A percentile compares a stretch with the other conserved stretches of the same genome.
These are phyloP conservation scores for Francoa sonchifolia DNA, from an alignment of 441 rosid genomes.

Conservation along the genomic window DNA sequence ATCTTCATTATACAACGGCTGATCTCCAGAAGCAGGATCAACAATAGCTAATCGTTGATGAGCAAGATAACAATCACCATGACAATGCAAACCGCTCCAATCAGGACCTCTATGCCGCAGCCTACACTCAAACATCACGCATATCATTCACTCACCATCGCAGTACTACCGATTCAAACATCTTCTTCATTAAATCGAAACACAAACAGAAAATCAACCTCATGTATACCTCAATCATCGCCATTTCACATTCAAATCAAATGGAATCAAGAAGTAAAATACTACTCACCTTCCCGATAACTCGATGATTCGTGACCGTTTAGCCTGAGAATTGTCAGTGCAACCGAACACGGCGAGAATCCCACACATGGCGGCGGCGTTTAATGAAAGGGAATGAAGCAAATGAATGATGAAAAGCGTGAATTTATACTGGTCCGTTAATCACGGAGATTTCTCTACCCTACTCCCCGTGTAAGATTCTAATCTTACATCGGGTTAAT, in stretches of 20 bases:
- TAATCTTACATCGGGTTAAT: too few species aligned
- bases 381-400: too few species aligned
- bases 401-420: too few species aligned
- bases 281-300: conserved; percentile 58
- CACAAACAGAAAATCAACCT: not conserved
- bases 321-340: conserved; percentile 69
- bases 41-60: conserved; percentile 92
- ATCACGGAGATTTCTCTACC: too few species aligned
- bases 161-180: not conserved
- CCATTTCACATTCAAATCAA: not conserved
- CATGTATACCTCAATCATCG: not conserved
- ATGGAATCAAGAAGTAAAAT: not conserved
- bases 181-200: not conserved
- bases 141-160: not conserved
- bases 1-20: conserved; percentile 90
- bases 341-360: conserved; percentile 90
- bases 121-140: conserved; percentile 20
- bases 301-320: conserved; percentile 91
- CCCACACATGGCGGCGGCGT: conserved; percentile 90
- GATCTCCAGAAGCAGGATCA: conserved; percentile 96
- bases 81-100: conserved; percentile 89
- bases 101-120: conserved; percentile 94
- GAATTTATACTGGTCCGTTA: too few species aligned
- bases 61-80: conserved; percentile 69
- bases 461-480: too few species aligned